Conservation (phyloP, 2,329 filamentous ascomycete species). For the Domatiomyces catenatus region DNA sequence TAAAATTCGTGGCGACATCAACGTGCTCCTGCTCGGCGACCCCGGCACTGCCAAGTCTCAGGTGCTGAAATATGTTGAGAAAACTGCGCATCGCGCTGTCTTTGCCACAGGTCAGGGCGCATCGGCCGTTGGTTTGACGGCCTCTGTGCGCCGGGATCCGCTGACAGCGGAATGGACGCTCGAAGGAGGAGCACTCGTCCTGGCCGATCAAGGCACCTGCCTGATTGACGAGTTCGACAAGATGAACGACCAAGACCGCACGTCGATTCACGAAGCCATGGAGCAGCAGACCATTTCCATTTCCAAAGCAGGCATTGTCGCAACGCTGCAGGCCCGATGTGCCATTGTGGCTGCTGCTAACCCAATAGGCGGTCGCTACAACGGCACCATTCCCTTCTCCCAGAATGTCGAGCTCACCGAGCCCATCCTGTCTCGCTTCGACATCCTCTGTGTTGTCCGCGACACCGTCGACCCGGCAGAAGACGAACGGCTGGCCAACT, state of each 20-base stretch:
- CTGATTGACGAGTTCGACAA: slow-evolving; percentile 99
- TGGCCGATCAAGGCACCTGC: slow-evolving; percentile 88
- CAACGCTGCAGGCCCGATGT: slow-evolving; percentile 86
- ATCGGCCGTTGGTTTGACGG: slow-evolving; percentile 91
- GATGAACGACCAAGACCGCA: slow-evolving; percentile 98
- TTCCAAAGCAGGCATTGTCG: slow-evolving; percentile 95
- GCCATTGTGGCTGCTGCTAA: slow-evolving; percentile 95
- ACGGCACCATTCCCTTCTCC: slow-evolving; percentile 87
- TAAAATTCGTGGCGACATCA: slow-evolving; percentile 91
- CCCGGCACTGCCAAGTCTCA: slow-evolving; percentile 97
- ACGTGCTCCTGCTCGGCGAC: slow-evolving; percentile 87
- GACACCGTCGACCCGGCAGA: slow-evolving; percentile 87
- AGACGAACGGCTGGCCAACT: slow-evolving; percentile 83
- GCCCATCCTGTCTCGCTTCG: slow-evolving; percentile 93
- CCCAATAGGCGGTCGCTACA: slow-evolving; percentile 90
- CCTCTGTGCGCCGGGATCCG: slow-evolving; percentile 86
- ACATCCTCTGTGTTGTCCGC: slow-evolving; percentile 88
- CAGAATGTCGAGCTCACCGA: slow-evolving; percentile 95
- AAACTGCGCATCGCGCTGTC: slow-evolving; percentile 89
- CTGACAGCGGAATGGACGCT: slow-evolving; percentile 95
- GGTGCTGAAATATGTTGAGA: slow-evolving; percentile 92
- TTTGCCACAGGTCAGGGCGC: slow-evolving; percentile 97
- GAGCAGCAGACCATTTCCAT: slow-evolving; percentile 99
- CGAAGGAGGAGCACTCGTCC: slow-evolving; percentile 85
- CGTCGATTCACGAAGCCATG: slow-evolving; percentile 98